Conservation (phyloP, 768 basidiomycete genomes). For the Trametes cinnabarina region DNA sequence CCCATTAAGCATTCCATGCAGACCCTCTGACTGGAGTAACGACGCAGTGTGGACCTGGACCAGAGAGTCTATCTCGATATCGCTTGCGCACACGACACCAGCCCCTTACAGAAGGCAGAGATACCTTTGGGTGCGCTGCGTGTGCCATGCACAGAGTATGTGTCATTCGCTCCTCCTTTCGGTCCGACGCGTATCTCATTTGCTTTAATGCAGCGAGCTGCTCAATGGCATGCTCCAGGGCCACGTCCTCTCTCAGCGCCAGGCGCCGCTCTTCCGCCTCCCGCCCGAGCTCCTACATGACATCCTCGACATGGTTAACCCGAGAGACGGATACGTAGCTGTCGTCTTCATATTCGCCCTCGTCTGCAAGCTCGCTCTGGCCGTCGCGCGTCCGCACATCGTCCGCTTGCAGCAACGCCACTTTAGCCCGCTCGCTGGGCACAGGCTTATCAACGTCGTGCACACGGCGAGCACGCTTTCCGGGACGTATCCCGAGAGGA, state of each 20-base stretch:
- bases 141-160: conserved; percentile 2
- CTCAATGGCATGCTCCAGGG: neutral
- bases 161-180: too few relatives aligned
- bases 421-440: conserved; percentile 4
- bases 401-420: neutral
- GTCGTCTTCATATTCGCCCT: conserved; percentile 9
- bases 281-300: conserved; percentile 15
- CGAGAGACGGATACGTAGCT: neutral
- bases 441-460: conserved; percentile 11
- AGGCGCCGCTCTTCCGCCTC: conserved; percentile 6
- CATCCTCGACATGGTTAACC: neutral
- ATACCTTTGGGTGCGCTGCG: neutral
- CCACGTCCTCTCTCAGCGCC: neutral
- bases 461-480: neutral
- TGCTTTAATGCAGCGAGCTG: neutral
- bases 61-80: neutral
- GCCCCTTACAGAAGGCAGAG: neutral
- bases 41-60: conserved; percentile 6
- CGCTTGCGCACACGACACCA: neutral
- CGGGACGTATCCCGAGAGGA: neutral
- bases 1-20: too few relatives aligned
- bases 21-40: too few relatives aligned
- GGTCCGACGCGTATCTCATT: too few relatives aligned
- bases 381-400: conserved; percentile 5
- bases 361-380: conserved; percentile 7